Evolutionary conservation across 2,329 filamentous ascomycete genomes (phyloP).

Genomic region (Periconia sp.): DNA sequence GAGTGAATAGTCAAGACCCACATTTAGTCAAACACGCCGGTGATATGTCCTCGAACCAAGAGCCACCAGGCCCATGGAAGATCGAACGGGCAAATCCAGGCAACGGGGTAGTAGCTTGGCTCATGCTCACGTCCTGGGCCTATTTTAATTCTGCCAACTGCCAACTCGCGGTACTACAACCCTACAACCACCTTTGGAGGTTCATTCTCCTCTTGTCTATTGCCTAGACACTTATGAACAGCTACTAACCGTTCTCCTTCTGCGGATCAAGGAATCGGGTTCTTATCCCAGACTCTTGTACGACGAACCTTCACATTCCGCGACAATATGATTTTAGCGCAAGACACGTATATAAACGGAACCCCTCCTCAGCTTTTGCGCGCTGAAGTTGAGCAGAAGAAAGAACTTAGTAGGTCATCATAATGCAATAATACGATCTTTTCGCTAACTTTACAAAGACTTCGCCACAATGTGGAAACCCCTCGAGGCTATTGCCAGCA

Average conservation of each 20-base stretch:
- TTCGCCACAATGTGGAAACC: background rate
- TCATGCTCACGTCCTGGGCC: background rate
- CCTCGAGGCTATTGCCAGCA: conserved; percentile 1
- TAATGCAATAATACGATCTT: background rate
- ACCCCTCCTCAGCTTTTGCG: conserved; percentile 1
- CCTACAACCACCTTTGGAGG: background rate
- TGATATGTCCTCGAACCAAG: background rate
- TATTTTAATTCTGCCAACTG: background rate
- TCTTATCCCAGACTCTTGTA: background rate
- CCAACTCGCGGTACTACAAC: background rate
- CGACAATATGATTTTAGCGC: background rate
- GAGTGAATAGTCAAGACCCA: background rate
- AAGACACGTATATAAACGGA: background rate
- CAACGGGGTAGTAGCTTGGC: background rate
- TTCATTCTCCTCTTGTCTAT: background rate
- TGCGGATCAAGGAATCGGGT: background rate
- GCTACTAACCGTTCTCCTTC: background rate
- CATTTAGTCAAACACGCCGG: background rate
- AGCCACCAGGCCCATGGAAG: background rate
- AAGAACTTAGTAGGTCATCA: background rate
- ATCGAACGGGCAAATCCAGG: background rate
- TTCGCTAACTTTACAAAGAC: background rate
- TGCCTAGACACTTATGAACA: background rate
- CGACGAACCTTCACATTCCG: background rate
- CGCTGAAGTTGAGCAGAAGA: background rate